These are phyloP conservation scores for Suillus plorans DNA, from an alignment of 768 basidiomycete genomes.

Conservation along the genomic window DNA sequence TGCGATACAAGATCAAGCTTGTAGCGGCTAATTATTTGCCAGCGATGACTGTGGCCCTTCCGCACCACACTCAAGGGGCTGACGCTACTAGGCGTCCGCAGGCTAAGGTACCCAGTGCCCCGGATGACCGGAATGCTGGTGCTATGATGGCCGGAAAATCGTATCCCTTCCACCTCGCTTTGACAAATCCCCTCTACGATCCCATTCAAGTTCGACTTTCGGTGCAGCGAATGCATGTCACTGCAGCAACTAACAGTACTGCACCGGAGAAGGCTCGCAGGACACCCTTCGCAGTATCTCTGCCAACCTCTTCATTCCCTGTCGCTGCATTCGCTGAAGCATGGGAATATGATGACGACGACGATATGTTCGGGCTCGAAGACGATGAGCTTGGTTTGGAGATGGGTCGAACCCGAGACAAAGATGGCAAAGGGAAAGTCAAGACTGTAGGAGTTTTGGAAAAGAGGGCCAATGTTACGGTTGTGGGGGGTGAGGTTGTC, in stretches of 20 bases:
- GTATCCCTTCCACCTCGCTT: conserved; percentile 85
- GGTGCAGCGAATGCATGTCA: conserved; percentile 64
- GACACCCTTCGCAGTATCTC: conserved; percentile 75
- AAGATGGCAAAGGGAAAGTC: conserved; percentile 44
- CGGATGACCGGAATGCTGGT: conserved; percentile 36
- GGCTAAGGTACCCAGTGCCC: conserved; percentile 35
- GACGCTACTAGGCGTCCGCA: conserved; percentile 35
- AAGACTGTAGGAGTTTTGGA: conserved; percentile 83
- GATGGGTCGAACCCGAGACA: conserved; percentile 42
- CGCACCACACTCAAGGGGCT: conserved; percentile 50
- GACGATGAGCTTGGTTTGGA: conserved; percentile 38
- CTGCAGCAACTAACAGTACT: conserved; percentile 41
- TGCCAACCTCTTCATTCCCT: conserved; percentile 77
- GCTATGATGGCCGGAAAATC: conserved; percentile 73
- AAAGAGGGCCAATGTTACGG: conserved; percentile 84
- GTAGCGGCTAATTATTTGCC: conserved; percentile 95
- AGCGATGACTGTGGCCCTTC: conserved; percentile 70
- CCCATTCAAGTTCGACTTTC: conserved; percentile 90
- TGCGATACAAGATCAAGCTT: conserved; percentile 96
- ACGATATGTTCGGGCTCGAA: conserved; percentile 66
- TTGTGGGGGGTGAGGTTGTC: conserved; percentile 86
- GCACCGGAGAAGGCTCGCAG: conserved; percentile 57
- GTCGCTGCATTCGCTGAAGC: conserved; percentile 93
- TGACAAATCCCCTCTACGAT: conserved; percentile 96
- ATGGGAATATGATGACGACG: conserved; percentile 98